A percentile compares a stretch with the other conserved stretches of the same genome.
Evolutionary conservation across 495 filamentous ascomycete genomes (phyloP).

Genomic region (Hyaloscypha hepaticicola): DNA sequence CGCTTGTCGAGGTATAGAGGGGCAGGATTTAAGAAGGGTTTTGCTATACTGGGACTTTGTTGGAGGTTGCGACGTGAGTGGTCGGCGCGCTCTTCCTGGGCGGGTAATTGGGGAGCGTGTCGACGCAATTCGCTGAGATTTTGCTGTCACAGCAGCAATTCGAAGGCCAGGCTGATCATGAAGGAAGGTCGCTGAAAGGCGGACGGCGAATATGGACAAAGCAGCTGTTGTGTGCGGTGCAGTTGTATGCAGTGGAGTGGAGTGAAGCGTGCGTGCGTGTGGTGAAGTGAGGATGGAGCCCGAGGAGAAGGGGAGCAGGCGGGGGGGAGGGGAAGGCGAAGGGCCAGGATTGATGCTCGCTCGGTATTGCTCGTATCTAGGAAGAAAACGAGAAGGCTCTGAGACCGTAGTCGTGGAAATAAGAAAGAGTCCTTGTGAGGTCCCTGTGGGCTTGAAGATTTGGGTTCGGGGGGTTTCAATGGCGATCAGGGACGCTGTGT

Average conservation of each 20-base stretch:
- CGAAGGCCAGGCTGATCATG: slow-evolving; percentile 6
- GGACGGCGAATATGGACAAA: background rate
- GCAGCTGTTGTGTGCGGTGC: background rate
- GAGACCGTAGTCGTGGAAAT: too few relatives aligned
- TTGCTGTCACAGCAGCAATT: slow-evolving; percentile 15
- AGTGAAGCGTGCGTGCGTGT: too few relatives aligned
- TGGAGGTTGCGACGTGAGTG: slow-evolving; percentile 29
- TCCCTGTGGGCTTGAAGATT: too few relatives aligned
- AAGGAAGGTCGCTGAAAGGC: background rate
- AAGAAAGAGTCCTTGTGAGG: too few relatives aligned
- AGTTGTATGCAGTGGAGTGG: background rate
- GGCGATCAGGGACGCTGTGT: background rate
- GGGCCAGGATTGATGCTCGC: background rate
- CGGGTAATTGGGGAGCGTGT: slow-evolving; percentile 19
- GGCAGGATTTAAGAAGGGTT: slow-evolving; percentile 24
- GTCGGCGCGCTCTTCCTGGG: slow-evolving; percentile 14
- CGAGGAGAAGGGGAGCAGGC: background rate
- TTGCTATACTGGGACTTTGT: slow-evolving; percentile 25
- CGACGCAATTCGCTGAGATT: slow-evolving; percentile 24
- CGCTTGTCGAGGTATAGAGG: slow-evolving; percentile 22
- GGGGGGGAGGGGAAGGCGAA: background rate
- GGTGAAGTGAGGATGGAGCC: background rate
- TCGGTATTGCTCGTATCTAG: too few relatives aligned
- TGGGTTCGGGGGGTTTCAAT: background rate
- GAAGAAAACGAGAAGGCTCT: background rate